These are phyloP conservation scores for Amylostereum areolatum DNA, from an alignment of 1,284 basidiomycete genomes.

Conservation along the genomic window DNA sequence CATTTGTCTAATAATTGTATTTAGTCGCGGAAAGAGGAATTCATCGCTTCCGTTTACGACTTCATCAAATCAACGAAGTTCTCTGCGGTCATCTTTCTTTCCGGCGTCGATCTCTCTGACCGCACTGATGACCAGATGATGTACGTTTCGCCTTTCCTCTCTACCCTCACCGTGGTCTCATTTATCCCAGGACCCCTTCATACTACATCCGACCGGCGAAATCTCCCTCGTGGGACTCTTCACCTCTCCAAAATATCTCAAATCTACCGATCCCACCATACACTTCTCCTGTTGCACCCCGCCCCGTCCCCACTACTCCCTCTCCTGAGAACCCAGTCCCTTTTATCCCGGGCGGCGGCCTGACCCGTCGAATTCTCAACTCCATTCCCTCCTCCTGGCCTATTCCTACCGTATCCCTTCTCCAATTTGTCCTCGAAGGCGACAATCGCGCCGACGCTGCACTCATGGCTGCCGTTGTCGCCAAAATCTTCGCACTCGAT, in stretches of 20 bases:
- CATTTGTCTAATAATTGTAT: not conserved
- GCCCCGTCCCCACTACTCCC: constrained; percentile 24
- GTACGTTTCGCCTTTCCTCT: constrained; percentile 35
- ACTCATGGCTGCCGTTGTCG: constrained; percentile 49
- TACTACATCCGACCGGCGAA: constrained; percentile 44
- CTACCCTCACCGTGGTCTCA: constrained; percentile 1
- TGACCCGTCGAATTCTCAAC: constrained; percentile 59
- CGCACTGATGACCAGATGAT: constrained; percentile 71
- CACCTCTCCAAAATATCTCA: constrained; percentile 33
- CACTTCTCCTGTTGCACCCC: constrained; percentile 36
- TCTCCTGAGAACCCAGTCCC: constrained; percentile 32
- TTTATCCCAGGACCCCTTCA: constrained; percentile 44
- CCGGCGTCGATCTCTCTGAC: constrained; percentile 69
- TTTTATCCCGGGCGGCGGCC: constrained; percentile 71
- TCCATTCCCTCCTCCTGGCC: constrained; percentile 50
- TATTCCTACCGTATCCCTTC: constrained; percentile 46
- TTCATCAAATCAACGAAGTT: constrained; percentile 48
- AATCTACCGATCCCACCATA: constrained; percentile 45
- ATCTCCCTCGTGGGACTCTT: constrained; percentile 30
- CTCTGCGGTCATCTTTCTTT: constrained; percentile 52
- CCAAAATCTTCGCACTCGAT: constrained; percentile 40
- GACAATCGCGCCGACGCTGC: constrained; percentile 73
- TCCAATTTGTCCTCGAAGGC: constrained; percentile 72
- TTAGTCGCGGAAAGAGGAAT: constrained; percentile 65
- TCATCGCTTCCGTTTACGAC: constrained; percentile 47